Evolutionary conservation across 2,329 filamentous ascomycete species (phyloP), one percentile per base, ranked within the genome.

Genomic region (Mycosphaerella arachidis): DNA sequence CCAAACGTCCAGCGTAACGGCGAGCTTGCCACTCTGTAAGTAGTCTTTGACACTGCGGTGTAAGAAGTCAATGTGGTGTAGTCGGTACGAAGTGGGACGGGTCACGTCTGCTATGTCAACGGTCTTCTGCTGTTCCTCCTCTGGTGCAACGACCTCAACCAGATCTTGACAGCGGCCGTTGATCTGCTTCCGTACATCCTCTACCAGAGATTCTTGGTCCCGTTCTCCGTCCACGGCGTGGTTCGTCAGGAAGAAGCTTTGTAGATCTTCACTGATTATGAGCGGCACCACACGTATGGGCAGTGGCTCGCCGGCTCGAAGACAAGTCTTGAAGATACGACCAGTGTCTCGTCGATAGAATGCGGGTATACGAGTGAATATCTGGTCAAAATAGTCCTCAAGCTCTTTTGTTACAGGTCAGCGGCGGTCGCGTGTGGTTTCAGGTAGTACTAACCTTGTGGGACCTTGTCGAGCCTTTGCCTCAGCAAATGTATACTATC

Each of bases 271-370:
- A 16, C 35, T 40, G 35, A 40, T 40, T 6, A 40, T 40, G 8
- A 40, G 13, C 16, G 8, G 35, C 13, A 40, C 13, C 8, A 40
- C 35, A 40, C 12, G 48, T 27, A 52, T 12, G 8, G 27, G 27
- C 13, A 52, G 18, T 8, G 48, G 48, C 8, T 18, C 5, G 3
- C 24, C 29, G 20, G 18, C 48, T 46, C 9, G 53, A 43, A 46
- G 57, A 54, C 27, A 63, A 31, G 29, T 43, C 48, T 33, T 27
- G 52, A 20, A 63, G 48, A 55, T 51, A 31, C 24, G 48, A 6
- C 48, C 50, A n/a, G 61, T 56, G n/a, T 54, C 37, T 50, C 48
- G 24, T 58, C 24, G n/a, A 57, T 48, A 35, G 35, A 40, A 40
- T 9, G 6, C 35, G 13, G 35, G 35, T 40, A 40, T 40, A 16